phyloP scores from a whole-genome alignment of 2,329 filamentous ascomycete species.

The Trichoderma sp. region DNA sequence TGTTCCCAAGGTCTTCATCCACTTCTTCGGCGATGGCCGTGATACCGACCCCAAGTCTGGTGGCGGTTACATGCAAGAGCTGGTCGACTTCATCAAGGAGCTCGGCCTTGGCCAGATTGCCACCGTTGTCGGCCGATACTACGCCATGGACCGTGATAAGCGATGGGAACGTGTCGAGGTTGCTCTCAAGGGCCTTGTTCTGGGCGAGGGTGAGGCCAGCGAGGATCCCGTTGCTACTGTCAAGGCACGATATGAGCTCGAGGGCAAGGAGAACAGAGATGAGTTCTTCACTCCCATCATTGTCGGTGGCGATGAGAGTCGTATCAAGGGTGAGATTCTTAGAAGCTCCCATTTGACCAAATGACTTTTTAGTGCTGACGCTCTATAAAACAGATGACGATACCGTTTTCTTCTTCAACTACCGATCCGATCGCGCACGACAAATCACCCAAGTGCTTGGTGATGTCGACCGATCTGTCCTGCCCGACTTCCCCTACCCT shows the following conservation, averaged over 20 bases:
- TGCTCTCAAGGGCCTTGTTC: conserved; percentile 80
- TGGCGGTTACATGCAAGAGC: conserved; percentile 79
- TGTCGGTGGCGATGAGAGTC: conserved; percentile 77
- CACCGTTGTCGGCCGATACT: conserved; percentile 94
- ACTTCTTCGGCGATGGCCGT: conserved; percentile 98
- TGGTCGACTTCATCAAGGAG: conserved; percentile 77
- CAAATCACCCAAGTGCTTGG: conserved; percentile 95
- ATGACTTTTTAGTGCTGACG: neutral
- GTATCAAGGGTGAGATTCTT: conserved; percentile 68
- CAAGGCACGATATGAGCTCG: conserved; percentile 80
- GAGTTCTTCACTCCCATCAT: conserved; percentile 99
- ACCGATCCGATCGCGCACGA: conserved; percentile 94
- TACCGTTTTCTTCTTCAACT: conserved; percentile 99
- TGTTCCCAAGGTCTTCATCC: conserved; percentile 90
- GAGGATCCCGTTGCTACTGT: conserved; percentile 82
- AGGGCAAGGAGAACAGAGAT: conserved; percentile 68
- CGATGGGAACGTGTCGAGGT: conserved; percentile 94
- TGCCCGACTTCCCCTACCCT: conserved; percentile 89
- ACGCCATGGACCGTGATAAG: conserved; percentile 99
- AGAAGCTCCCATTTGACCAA: too few species aligned
- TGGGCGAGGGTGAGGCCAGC: conserved; percentile 82
- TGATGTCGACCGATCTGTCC: conserved; percentile 84
- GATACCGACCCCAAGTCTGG: conserved; percentile 97
- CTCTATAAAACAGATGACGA: conserved; percentile 64
- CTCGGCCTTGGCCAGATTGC: conserved; percentile 83